Conservation (phyloP, 2,329 filamentous ascomycete species). For the Exophiala spinifera region DNA sequence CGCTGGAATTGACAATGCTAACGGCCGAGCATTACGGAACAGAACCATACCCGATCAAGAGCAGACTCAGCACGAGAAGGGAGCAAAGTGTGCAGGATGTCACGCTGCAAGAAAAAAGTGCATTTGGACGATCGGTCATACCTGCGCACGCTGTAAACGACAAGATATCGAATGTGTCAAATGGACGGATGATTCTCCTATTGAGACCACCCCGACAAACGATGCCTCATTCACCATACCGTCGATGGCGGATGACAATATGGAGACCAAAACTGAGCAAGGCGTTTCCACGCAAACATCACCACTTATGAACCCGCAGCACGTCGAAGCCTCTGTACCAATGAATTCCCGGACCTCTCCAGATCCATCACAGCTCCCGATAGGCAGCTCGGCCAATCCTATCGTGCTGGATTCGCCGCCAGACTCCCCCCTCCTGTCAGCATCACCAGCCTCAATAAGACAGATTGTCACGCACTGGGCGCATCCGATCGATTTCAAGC, state of each 20-base stretch:
- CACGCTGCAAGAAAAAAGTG: conserved; percentile 5
- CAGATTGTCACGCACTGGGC: conserved; percentile 24
- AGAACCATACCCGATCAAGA: conserved; percentile 1
- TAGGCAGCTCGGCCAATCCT: conserved; percentile 3
- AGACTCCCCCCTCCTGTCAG: not conserved
- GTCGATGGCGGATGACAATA: no score
- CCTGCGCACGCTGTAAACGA: conserved; percentile 2
- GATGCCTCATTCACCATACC: no score
- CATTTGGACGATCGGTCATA: not conserved
- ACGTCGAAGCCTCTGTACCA: not conserved
- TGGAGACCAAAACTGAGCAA: no score
- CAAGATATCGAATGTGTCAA: conserved; percentile 1
- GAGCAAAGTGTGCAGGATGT: not conserved
- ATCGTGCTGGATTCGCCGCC: conserved; percentile 14
- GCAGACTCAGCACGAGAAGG: not conserved
- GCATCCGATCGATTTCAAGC: conserved; percentile 29
- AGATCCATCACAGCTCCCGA: no score
- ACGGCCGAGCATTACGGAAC: conserved; percentile 9
- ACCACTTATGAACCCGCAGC: not conserved
- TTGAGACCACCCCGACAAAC: no score
- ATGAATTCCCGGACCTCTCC: no score
- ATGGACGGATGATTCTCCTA: no score
- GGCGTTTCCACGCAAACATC: no score
- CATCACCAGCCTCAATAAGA: not conserved
- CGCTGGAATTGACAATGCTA: conserved; percentile 11